Evolutionary conservation across 805 yeast genomes (phyloP).

Genomic region (Ogataea thermomethanolica): DNA sequence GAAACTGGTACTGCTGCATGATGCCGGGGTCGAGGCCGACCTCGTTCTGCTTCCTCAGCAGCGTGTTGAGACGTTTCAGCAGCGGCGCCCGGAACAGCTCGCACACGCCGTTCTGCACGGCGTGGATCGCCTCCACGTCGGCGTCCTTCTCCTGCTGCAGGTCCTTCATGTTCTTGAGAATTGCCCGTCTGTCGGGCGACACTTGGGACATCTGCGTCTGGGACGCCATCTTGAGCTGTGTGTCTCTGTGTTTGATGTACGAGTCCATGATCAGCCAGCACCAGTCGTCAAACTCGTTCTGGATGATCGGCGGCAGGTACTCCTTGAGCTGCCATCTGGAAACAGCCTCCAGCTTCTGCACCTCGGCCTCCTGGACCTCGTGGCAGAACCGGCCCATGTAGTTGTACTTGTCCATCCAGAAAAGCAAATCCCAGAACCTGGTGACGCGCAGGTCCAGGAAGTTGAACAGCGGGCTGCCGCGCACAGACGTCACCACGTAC

Average conservation of each 20-base stretch:
- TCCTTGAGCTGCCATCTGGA: conserved; percentile 76
- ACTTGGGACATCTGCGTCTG: conserved; percentile 30
- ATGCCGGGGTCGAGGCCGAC: conserved; percentile 64
- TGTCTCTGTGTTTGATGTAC: conserved; percentile 52
- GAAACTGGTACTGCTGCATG: conserved; percentile 65
- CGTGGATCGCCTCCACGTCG: conserved; percentile 9
- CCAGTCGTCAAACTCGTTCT: conserved; percentile 88
- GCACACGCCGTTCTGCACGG: conserved; percentile 44
- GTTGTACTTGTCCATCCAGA: conserved; percentile 94
- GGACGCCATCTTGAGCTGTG: conserved; percentile 22
- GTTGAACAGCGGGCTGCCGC: conserved; percentile 78
- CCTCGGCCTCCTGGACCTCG: conserved; percentile 41
- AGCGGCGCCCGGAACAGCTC: conserved; percentile 60
- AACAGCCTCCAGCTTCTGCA: conserved; percentile 45
- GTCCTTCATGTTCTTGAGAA: conserved; percentile 50
- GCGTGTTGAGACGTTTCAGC: conserved; percentile 58
- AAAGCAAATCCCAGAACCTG: conserved; percentile 85
- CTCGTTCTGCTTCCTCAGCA: conserved; percentile 69
- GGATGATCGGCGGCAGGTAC: conserved; percentile 71
- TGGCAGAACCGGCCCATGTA: conserved; percentile 68
- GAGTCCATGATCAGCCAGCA: conserved; percentile 69
- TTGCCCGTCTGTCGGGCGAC: conserved; percentile 67
- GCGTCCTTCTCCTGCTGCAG: conserved; percentile 30
- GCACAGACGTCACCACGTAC: conserved; percentile 69
- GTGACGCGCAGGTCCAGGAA: conserved; percentile 71